Evolutionary conservation across 2,329 filamentous ascomycete genomes (phyloP), one percentile per base, ranked within the genome.

Genomic region (Fusarium tuaranense): DNA sequence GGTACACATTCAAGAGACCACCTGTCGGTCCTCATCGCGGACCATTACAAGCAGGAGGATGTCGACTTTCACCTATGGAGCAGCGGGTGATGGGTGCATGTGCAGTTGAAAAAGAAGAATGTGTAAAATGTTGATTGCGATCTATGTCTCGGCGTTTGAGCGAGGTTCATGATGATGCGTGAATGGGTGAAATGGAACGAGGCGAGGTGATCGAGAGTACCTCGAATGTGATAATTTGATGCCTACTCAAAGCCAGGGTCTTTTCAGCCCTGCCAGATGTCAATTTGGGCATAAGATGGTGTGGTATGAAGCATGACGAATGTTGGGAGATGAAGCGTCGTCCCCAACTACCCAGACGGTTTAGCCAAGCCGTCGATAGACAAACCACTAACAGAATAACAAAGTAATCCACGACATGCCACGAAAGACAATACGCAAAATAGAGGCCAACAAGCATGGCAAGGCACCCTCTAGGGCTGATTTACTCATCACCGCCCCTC

Each of bases 11-110:
- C 92, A 20, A 90, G 91, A 67, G 92, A 92, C 65, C 93, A 94
- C 79, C 84, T 95, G n/a, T 93, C 93, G 67, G 88, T 90, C 71
- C 91, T 95, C 69, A 91, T 95, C 48, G 89, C 89, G 48, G 93
- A 95, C 79, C 93, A 95, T 80, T 95, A 95, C 82, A 92, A 93
- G 74, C 86, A 88, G 30, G 92, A 94, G 79, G 93, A 95, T 77
- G 89, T 93, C 65, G 90, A 91, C 76, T 89, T 91, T 71, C 86
- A 90, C 70, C 81, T 87, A 12, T 85, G 83, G 80, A 78, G 78
- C 53, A 78, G 78, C 55, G 79, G 81, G 25, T 69, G 70, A 70
- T 74, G 72, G 76, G 58, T 46, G 65, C 51, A 63, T 68, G 53
- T 34, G 25, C 65, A 66, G 68, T 67, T 57, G 60, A 53, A 75